These are phyloP conservation scores for Aspergillus tubingensis DNA, from an alignment of 2,329 filamentous ascomycete species.

Conservation along the genomic window DNA sequence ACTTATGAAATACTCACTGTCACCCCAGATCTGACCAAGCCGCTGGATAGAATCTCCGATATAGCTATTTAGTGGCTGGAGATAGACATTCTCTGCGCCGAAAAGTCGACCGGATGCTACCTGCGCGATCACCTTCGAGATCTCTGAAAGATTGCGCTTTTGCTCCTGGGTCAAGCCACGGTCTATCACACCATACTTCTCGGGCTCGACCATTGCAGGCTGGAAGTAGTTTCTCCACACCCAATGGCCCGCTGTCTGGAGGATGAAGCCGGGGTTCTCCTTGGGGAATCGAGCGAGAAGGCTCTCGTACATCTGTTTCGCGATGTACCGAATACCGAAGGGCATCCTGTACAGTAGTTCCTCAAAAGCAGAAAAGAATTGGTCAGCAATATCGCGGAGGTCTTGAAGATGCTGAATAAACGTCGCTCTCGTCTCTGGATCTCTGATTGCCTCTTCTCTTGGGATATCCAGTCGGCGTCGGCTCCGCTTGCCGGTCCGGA, in stretches of 20 bases:
- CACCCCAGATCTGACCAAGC: slow-evolving; percentile 71
- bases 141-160: slow-evolving; percentile 87
- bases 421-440: slow-evolving; percentile 84
- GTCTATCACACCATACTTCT: slow-evolving; percentile 91
- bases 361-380: slow-evolving; percentile 80
- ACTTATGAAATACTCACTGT: slow-evolving; percentile 49
- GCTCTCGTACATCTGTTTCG: slow-evolving; percentile 79
- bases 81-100: slow-evolving; percentile 90
- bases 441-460: slow-evolving; percentile 90
- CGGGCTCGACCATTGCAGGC: slow-evolving; percentile 82
- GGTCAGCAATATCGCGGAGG: slow-evolving; percentile 89
- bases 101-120: slow-evolving; percentile 86
- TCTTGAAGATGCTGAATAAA: slow-evolving; percentile 96
- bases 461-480: slow-evolving; percentile 79
- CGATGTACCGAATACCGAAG: slow-evolving; percentile 86
- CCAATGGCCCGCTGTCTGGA: slow-evolving; percentile 87
- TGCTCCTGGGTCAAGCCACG: slow-evolving; percentile 85
- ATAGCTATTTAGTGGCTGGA: slow-evolving; percentile 93
- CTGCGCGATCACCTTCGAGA: slow-evolving; percentile 88
- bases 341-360: slow-evolving; percentile 85
- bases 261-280: slow-evolving; percentile 73
- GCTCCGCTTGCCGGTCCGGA: slow-evolving; percentile 84
- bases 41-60: slow-evolving; percentile 81
- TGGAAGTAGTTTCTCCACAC: slow-evolving; percentile 93
- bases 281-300: slow-evolving; percentile 75